Percentiles rank a stretch among this genome's conserved stretches.
Conservation (phyloP, 805 yeast species). For the Myxozyma udenii region DNA sequence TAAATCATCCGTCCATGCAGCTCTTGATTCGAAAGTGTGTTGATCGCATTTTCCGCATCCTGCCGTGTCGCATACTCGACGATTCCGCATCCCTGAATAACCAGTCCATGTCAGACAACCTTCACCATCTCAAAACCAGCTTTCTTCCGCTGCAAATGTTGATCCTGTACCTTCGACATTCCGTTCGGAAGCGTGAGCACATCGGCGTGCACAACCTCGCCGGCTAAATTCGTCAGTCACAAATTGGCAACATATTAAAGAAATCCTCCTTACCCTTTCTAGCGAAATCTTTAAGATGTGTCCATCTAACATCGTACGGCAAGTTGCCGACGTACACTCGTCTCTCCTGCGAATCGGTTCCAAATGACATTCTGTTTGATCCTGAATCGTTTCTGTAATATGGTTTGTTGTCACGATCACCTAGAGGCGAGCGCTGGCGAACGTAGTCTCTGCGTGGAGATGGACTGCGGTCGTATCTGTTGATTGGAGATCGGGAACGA, state of each 20-base stretch:
- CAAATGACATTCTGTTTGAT: neutral
- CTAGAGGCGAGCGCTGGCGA: slow-evolving; percentile 18
- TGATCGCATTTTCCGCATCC: slow-evolving; percentile 70
- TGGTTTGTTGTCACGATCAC: neutral
- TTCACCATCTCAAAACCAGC: neutral
- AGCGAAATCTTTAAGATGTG: slow-evolving; percentile 42
- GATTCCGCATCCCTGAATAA: slow-evolving; percentile 46
- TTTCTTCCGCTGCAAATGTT: slow-evolving; percentile 37
- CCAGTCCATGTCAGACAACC: slow-evolving; percentile 2
- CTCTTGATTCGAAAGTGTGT: slow-evolving; percentile 59
- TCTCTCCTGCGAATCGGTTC: slow-evolving; percentile 37
- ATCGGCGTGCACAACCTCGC: slow-evolving; percentile 75
- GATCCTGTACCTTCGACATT: slow-evolving; percentile 67
- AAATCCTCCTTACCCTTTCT: slow-evolving; percentile 30
- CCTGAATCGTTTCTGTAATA: neutral
- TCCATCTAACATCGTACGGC: slow-evolving; percentile 42
- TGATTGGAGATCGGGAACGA: slow-evolving; percentile 16
- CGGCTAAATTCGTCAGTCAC: slow-evolving; percentile 43
- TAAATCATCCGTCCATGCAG: slow-evolving; percentile 75
- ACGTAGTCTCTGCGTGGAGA: slow-evolving; percentile 5
- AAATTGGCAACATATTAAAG: neutral
- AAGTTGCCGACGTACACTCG: slow-evolving; percentile 47
- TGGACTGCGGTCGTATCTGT: slow-evolving; percentile 16
- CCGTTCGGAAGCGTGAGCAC: slow-evolving; percentile 74
- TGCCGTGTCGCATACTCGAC: slow-evolving; percentile 70